Conservation (phyloP, 2,329 filamentous ascomycete genomes). For the Ascochyta pisi region DNA sequence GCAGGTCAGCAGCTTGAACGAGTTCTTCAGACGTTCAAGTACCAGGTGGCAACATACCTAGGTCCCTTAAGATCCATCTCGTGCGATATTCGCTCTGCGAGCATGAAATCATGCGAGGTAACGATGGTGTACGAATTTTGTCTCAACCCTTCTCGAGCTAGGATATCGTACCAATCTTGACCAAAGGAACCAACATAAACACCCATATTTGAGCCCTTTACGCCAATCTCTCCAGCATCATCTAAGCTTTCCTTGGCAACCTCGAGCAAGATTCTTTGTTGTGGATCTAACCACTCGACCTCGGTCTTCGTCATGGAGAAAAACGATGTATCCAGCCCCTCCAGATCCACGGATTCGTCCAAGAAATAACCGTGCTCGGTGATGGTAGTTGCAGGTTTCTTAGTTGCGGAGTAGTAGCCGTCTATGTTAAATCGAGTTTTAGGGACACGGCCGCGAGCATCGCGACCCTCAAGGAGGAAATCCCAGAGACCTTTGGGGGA, state of each 20-base stretch:
- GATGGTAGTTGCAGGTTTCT: background rate
- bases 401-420: background rate
- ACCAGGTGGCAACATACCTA: background rate
- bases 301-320: conserved; percentile 23
- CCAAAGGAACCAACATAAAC: conserved; percentile 39
- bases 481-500: conserved; percentile 40
- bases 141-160: background rate
- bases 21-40: too few relatives aligned
- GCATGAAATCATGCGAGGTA: conserved; percentile 18
- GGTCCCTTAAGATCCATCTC: conserved; percentile 31
- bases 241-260: conserved; percentile 46
- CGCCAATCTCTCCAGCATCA: conserved; percentile 29
- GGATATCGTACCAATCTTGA: conserved; percentile 24
- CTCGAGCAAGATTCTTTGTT: conserved; percentile 36
- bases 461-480: conserved; percentile 20
- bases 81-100: conserved; percentile 33
- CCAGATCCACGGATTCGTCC: background rate
- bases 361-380: conserved; percentile 23
- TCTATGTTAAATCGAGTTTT: background rate
- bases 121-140: conserved; percentile 13
- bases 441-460: background rate
- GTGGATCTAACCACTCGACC: conserved; percentile 25
- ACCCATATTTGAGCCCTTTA: conserved; percentile 37
- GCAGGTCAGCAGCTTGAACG: too few relatives aligned
- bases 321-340: conserved; percentile 23